Evolutionary conservation across 768 basidiomycete species (phyloP).

Genomic region (Porphyrellus cyaneotinctus): DNA sequence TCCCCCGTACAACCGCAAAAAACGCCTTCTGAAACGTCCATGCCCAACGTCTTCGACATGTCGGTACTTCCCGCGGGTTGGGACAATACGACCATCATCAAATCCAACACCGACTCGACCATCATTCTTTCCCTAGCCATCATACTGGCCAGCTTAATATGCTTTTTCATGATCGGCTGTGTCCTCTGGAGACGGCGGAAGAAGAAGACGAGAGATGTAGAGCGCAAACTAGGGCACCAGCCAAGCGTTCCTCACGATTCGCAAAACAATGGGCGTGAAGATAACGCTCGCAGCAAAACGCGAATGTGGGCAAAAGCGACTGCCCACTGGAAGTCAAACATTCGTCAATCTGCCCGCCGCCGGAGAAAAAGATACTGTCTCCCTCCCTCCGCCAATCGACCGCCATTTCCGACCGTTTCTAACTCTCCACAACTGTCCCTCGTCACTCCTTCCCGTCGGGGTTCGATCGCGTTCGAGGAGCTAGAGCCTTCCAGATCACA

Average conservation of each 20-base stretch:
- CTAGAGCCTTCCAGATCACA: slow-evolving; percentile 1
- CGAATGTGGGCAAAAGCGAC: slow-evolving; percentile 63
- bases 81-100: slow-evolving; percentile 27
- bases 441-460: slow-evolving; percentile 15
- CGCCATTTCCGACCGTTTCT: slow-evolving; percentile 18
- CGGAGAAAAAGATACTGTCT: slow-evolving; percentile 34
- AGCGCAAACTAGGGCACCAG: slow-evolving; percentile 40
- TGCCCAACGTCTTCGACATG: slow-evolving; percentile 19
- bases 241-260: slow-evolving; percentile 21
- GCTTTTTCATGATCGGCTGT: slow-evolving; percentile 55
- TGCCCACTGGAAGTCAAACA: slow-evolving; percentile 65
- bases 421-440: slow-evolving; percentile 10
- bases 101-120: slow-evolving; percentile 35
- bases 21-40: slow-evolving; percentile 9
- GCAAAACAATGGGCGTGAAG: slow-evolving; percentile 37
- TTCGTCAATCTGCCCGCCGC: slow-evolving; percentile 56
- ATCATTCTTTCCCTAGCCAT: slow-evolving; percentile 58
- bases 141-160: slow-evolving; percentile 57
- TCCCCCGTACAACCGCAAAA: background rate
- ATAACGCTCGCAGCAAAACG: slow-evolving; percentile 47
- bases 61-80: slow-evolving; percentile 52
- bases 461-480: slow-evolving; percentile 24
- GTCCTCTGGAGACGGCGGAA: slow-evolving; percentile 53
- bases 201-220: slow-evolving; percentile 44
- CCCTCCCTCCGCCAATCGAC: slow-evolving; percentile 5